These are phyloP conservation scores for Baeospora myosura DNA, from an alignment of 1,284 basidiomycete genomes.

Conservation along the genomic window DNA sequence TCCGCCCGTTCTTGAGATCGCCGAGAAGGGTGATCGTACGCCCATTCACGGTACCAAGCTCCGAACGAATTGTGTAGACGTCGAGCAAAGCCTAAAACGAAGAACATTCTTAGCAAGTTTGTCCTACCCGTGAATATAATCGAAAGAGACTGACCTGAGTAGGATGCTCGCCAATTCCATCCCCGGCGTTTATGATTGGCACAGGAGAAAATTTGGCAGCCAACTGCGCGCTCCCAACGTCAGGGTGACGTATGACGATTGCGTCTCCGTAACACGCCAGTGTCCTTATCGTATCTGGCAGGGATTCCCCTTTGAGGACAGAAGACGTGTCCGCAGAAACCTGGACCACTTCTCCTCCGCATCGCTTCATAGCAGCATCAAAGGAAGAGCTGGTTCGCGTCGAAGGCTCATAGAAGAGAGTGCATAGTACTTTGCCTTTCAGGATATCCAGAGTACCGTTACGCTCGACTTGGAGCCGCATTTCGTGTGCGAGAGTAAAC, in stretches of 20 bases:
- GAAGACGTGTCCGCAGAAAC: slow-evolving; percentile 81
- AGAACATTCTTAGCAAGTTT: too few species aligned
- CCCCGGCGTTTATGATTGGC: slow-evolving; percentile 94
- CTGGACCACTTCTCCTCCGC: slow-evolving; percentile 90
- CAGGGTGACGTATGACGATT: slow-evolving; percentile 91
- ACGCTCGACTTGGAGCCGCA: slow-evolving; percentile 93
- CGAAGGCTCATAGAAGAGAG: slow-evolving; percentile 97
- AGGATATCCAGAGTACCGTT: slow-evolving; percentile 86
- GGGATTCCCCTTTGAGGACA: slow-evolving; percentile 89
- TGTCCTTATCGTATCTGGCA: slow-evolving; percentile 92
- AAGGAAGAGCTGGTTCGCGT: slow-evolving; percentile 97
- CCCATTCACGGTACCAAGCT: slow-evolving; percentile 96
- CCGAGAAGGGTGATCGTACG: slow-evolving; percentile 92
- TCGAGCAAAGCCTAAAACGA: slow-evolving; percentile 76
- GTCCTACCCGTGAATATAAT: slow-evolving; percentile 1
- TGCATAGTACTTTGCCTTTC: slow-evolving; percentile 87
- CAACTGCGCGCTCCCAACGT: slow-evolving; percentile 83
- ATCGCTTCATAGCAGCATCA: slow-evolving; percentile 97
- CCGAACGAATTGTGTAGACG: slow-evolving; percentile 95
- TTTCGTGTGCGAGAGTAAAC: slow-evolving; percentile 93
- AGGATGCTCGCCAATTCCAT: slow-evolving; percentile 96
- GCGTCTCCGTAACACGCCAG: slow-evolving; percentile 95
- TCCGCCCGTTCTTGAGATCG: slow-evolving; percentile 97
- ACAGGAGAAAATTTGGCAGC: slow-evolving; percentile 95
- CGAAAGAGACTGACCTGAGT: slow-evolving; percentile 58